A percentile compares a stretch with the other conserved stretches of the same genome.
phyloP scores from a whole-genome alignment of 108 stramenopile species.

The Cyclotella baltica region DNA sequence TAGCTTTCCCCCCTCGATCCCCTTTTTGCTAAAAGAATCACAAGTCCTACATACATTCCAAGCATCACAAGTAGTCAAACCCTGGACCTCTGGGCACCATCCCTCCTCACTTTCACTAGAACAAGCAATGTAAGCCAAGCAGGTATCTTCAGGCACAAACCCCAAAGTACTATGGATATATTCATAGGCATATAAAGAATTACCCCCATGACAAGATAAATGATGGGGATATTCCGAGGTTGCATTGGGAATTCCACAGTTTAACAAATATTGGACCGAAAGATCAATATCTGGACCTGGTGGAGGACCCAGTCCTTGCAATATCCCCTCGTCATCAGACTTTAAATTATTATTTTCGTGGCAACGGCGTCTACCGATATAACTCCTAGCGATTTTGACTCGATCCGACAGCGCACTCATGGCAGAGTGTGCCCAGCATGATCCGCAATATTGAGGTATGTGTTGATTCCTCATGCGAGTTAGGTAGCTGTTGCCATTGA shows the following conservation, averaged over 20 bases:
- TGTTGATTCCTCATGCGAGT: slow-evolving; percentile 80
- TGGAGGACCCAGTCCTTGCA: slow-evolving; percentile 43
- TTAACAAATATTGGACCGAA: slow-evolving; percentile 60
- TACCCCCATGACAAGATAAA: slow-evolving; percentile 76
- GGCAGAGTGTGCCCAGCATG: slow-evolving; percentile 88
- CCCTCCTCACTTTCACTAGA: slow-evolving; percentile 77
- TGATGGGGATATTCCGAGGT: background rate
- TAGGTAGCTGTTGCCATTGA: slow-evolving; percentile 63
- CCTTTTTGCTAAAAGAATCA: slow-evolving; percentile 13
- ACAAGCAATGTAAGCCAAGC: slow-evolving; percentile 87
- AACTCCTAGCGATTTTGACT: slow-evolving; percentile 74
- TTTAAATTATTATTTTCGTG: background rate
- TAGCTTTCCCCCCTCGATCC: background rate
- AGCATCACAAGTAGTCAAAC: slow-evolving; percentile 71
- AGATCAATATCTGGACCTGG: slow-evolving; percentile 50
- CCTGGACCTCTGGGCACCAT: slow-evolving; percentile 68
- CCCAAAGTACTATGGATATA: slow-evolving; percentile 59
- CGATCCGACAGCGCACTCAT: slow-evolving; percentile 77
- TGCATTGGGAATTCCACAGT: slow-evolving; percentile 43
- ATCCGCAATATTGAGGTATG: slow-evolving; percentile 70
- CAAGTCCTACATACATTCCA: slow-evolving; percentile 85
- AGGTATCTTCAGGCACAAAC: slow-evolving; percentile 82
- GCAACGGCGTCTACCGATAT: slow-evolving; percentile 10
- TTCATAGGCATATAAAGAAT: slow-evolving; percentile 65
- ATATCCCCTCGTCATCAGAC: background rate